phyloP scores from a whole-genome alignment of 2,329 filamentous ascomycete genomes.

The Microsporum canis region DNA sequence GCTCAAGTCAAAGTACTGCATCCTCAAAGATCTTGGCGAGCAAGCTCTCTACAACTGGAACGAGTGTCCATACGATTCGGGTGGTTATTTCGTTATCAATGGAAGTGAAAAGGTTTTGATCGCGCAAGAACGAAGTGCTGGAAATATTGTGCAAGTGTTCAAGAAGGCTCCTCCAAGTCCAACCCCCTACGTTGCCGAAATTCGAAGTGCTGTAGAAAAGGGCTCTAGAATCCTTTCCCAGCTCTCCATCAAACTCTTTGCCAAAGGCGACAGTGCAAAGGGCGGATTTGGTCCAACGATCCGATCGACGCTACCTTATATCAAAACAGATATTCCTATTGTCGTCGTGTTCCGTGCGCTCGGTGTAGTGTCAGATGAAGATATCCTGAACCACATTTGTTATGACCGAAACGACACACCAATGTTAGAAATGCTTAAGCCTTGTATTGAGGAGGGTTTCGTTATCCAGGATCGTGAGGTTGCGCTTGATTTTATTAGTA shows the following conservation, averaged over 20 bases:
- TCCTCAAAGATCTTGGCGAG: slow-evolving; percentile 70
- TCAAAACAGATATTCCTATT: slow-evolving; percentile 87
- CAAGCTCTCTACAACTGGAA: slow-evolving; percentile 82
- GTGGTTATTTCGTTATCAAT: slow-evolving; percentile 98
- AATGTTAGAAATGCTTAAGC: slow-evolving; percentile 95
- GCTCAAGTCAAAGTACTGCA: slow-evolving; percentile 94
- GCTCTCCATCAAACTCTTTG: slow-evolving; percentile 78
- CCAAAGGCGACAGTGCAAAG: slow-evolving; percentile 69
- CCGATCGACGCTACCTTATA: slow-evolving; percentile 81
- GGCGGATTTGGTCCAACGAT: slow-evolving; percentile 79
- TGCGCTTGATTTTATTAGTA: slow-evolving; percentile 89
- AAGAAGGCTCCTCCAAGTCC: slow-evolving; percentile 90
- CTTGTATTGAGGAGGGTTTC: slow-evolving; percentile 93
- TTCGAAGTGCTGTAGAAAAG: slow-evolving; percentile 91
- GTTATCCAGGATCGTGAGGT: slow-evolving; percentile 92
- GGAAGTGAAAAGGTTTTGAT: slow-evolving; percentile 97
- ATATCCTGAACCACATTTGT: slow-evolving; percentile 95
- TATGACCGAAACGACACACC: slow-evolving; percentile 91
- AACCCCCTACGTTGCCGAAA: slow-evolving; percentile 88
- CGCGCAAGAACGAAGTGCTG: slow-evolving; percentile 91
- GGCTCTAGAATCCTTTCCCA: slow-evolving; percentile 90
- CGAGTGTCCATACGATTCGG: slow-evolving; percentile 96
- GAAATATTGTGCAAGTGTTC: slow-evolving; percentile 98
- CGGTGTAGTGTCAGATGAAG: slow-evolving; percentile 91
- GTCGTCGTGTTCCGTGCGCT: slow-evolving; percentile 92